These are phyloP conservation scores for Globisporangium yorkense DNA, from an alignment of 352 stramenopile species.

Conservation along the genomic window DNA sequence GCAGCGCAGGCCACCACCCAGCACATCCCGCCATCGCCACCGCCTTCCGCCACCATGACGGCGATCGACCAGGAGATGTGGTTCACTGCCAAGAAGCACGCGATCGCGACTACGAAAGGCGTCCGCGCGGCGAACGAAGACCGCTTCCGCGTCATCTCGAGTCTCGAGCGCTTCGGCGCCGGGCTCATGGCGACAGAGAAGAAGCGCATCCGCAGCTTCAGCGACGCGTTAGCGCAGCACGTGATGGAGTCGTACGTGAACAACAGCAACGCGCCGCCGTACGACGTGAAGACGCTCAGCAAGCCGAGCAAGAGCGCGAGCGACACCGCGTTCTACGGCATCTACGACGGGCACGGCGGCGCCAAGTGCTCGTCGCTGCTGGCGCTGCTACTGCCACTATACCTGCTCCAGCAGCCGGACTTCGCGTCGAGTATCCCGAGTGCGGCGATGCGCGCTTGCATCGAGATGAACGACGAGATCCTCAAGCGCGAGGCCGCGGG, in stretches of 20 bases:
- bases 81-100: slow-evolving; percentile 36
- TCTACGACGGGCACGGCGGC: slow-evolving; percentile 78
- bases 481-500: slow-evolving; percentile 38
- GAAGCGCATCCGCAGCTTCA: slow-evolving; percentile 15
- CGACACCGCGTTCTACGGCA: slow-evolving; percentile 58
- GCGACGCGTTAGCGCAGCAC: slow-evolving; percentile 22
- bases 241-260: slow-evolving; percentile 47
- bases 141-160: slow-evolving; percentile 60
- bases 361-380: slow-evolving; percentile 51
- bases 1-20: neutral
- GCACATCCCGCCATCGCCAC: slow-evolving; percentile 3
- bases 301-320: slow-evolving; percentile 19
- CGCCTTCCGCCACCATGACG: slow-evolving; percentile 4
- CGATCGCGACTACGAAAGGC: slow-evolving; percentile 37
- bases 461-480: slow-evolving; percentile 68
- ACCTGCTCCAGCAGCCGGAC: slow-evolving; percentile 47
- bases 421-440: slow-evolving; percentile 35
- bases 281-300: slow-evolving; percentile 32
- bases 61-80: slow-evolving; percentile 49
- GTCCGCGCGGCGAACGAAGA: slow-evolving; percentile 57
- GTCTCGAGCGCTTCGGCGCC: slow-evolving; percentile 54
- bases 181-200: slow-evolving; percentile 40
- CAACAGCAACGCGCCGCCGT: slow-evolving; percentile 28
- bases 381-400: slow-evolving; percentile 61
- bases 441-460: slow-evolving; percentile 37